A percentile compares a stretch with the other conserved stretches of the same genome.
phyloP scores from a whole-genome alignment of 192 early-diverging fungal species.

The Endogone sp. region DNA sequence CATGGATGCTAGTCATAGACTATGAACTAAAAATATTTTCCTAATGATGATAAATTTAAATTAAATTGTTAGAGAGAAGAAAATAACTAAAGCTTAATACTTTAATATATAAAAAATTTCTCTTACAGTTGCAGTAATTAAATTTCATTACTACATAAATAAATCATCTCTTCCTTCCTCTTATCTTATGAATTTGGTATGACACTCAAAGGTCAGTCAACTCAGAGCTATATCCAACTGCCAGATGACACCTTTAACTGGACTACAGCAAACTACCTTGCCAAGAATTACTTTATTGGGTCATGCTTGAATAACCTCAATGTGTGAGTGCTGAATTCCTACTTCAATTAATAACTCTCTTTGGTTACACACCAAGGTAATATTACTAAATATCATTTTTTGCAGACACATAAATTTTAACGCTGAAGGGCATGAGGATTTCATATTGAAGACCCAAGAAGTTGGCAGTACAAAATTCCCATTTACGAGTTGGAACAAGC shows the following conservation, averaged over 20 bases:
- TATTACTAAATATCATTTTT: background rate
- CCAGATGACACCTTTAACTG: constrained; percentile 47
- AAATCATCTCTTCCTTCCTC: too few relatives aligned
- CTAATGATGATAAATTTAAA: too few relatives aligned
- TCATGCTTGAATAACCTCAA: constrained; percentile 57
- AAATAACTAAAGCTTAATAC: too few relatives aligned
- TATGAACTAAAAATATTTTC: too few relatives aligned
- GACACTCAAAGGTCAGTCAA: too few relatives aligned
- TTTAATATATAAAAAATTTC: too few relatives aligned
- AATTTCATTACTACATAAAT: too few relatives aligned
- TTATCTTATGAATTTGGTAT: too few relatives aligned
- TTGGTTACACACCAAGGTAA: background rate
- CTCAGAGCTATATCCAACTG: constrained; percentile 50
- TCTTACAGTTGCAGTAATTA: too few relatives aligned
- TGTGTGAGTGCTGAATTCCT: constrained; percentile 33
- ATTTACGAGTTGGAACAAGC: constrained; percentile 60
- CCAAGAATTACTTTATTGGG: constrained; percentile 53
- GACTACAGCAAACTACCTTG: constrained; percentile 48
- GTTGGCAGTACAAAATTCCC: constrained; percentile 40
- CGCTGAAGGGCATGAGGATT: constrained; percentile 5
- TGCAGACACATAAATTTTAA: constrained; percentile 21
- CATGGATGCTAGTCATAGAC: too few relatives aligned
- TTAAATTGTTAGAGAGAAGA: too few relatives aligned
- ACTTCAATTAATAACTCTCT: background rate
- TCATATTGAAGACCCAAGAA: constrained; percentile 44